Evolutionary conservation across 2,329 filamentous ascomycete genomes (phyloP), one percentile per base, ranked within the genome.

Genomic region (Pseudocercospora musae): DNA sequence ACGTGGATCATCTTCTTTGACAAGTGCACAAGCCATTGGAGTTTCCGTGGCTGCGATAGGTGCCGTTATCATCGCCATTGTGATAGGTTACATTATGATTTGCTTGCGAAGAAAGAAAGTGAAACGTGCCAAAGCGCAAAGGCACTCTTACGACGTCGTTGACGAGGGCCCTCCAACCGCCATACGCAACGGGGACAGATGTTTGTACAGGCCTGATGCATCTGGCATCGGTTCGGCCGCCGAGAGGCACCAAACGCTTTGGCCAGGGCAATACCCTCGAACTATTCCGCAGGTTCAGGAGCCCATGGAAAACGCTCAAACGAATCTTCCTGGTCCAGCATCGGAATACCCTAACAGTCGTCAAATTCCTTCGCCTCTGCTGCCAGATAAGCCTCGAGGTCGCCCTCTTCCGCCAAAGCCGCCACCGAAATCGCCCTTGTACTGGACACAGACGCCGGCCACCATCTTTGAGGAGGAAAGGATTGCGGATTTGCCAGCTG

Each of bases 391-490:
- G 58, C 73, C 72, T 13, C 61, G 62, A 1, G 54, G 62, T 20
- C 63, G 58, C 18, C 64, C 62, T 21, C 66, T 59, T 6, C 65
- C 59, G 31, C 63, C 62, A 18, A 25, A 13, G 40, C 29, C 52
- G 20, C 52, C 29, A 18, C 61, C 62, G 18, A 40, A 20, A 13
- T 66, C 59, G 48, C 67, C 70, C 40, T 57, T 67, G 4, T 59
- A 67, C 55, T 65, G 62, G 9, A 60, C 64, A 13, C 62, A 64
- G n/a, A 72, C 70, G 8, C 67, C 67, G 44, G 69, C 67, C 13
- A 75, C 74, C 13, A 61, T 74, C 1, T 74, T 76, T 48, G 74
- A 75, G 46, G 74, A 76, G 52, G 71, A 76, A 37, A 64, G 62
- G 31, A 57, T 46, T 20, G 52, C 63, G n/a, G 60, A 60, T 20